Conservation (phyloP, 805 yeast genomes). For the Zygoascus flipseniorum region DNA sequence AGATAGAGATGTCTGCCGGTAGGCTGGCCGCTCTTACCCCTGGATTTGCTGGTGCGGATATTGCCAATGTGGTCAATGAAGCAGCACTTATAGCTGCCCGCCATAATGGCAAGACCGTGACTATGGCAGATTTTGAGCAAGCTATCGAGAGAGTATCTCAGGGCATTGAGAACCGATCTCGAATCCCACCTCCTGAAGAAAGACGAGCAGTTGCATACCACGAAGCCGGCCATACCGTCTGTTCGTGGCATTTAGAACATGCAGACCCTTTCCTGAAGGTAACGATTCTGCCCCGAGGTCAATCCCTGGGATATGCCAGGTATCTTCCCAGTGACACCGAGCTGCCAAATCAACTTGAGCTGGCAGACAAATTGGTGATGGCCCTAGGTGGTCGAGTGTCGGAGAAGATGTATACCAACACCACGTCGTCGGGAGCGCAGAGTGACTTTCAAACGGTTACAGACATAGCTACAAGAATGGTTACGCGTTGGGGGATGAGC, state of each 20-base stretch:
- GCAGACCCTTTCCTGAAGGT: conserved; percentile 95
- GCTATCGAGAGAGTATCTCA: conserved; percentile 97
- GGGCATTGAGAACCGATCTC: conserved; percentile 86
- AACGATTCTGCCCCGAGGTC: conserved; percentile 96
- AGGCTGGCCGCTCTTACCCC: conserved; percentile 93
- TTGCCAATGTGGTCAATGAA: conserved; percentile 94
- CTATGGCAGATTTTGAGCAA: conserved; percentile 75
- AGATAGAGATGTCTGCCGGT: conserved; percentile 47
- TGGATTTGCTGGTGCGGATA: conserved; percentile 97
- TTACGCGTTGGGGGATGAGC: conserved; percentile 87
- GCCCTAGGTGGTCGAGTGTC: conserved; percentile 95
- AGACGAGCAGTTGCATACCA: conserved; percentile 90
- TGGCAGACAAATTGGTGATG: conserved; percentile 89
- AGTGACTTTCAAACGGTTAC: conserved; percentile 97
- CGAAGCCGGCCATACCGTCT: conserved; percentile 98
- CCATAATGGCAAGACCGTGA: conserved; percentile 56
- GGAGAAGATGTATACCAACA: conserved; percentile 82
- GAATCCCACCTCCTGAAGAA: conserved; percentile 75
- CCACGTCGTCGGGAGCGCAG: conserved; percentile 91
- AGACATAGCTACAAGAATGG: conserved; percentile 89
- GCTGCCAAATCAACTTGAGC: conserved; percentile 64
- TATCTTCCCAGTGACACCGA: conserved; percentile 91
- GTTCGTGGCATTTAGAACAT: conserved; percentile 89
- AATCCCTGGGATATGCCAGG: conserved; percentile 95
- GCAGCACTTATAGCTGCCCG: conserved; percentile 97